Percentiles rank a stretch among this genome's conserved stretches.
Conservation (phyloP, 2,329 filamentous ascomycete species). For the Colletotrichum sp. region DNA sequence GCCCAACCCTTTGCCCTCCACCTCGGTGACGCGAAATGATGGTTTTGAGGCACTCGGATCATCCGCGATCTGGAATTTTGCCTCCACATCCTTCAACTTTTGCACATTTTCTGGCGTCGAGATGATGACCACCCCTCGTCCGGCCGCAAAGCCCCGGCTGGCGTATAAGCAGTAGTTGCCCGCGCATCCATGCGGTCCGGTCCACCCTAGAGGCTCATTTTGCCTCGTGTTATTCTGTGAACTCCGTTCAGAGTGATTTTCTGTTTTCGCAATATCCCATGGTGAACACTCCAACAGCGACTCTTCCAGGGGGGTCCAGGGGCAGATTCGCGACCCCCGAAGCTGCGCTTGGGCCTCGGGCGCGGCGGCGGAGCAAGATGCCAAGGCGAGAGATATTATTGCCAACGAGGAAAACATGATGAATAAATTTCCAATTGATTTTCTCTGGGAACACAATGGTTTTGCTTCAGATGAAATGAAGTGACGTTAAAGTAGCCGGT, state of each 20-base stretch:
- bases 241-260: too few relatives aligned
- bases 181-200: constrained; percentile 11
- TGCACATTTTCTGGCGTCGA: constrained; percentile 31
- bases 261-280: background rate
- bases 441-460: background rate
- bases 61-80: background rate
- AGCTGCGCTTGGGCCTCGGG: background rate
- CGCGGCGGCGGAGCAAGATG: background rate
- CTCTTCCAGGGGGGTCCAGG: constrained; percentile 3
- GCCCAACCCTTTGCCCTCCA: constrained; percentile 27
- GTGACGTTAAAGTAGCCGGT: background rate
- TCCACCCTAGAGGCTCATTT: background rate
- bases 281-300: background rate
- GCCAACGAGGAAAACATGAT: background rate
- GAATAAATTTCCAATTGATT: background rate
- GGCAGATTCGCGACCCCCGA: background rate
- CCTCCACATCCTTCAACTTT: background rate
- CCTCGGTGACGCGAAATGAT: constrained; percentile 24
- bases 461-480: background rate
- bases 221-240: background rate
- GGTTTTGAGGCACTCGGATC: background rate
- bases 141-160: constrained; percentile 36
- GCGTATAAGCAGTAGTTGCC: constrained; percentile 37
- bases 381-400: background rate
- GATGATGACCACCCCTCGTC: constrained; percentile 43